Evolutionary conservation across 345 rosid genomes (phyloP).

Genomic region (Hibiscus tridactylites): DNA sequence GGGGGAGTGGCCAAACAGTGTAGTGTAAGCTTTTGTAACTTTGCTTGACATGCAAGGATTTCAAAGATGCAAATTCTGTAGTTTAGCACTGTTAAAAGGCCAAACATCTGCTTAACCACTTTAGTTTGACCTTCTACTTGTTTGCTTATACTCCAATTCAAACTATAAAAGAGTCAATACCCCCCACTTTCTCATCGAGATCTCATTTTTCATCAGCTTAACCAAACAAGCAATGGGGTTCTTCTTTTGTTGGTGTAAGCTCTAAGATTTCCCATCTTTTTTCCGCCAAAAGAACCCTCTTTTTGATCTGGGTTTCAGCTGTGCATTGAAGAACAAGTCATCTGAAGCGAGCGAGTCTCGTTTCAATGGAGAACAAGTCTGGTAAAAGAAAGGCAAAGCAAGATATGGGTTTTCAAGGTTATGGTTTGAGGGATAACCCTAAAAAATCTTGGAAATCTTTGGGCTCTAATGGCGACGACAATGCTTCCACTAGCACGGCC

Average conservation of each 20-base stretch:
- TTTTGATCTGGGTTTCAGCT: constrained; percentile 9
- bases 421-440: constrained; percentile 53
- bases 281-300: background rate
- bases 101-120: background rate
- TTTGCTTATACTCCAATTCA: background rate
- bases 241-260: constrained; percentile 10
- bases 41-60: background rate
- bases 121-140: background rate
- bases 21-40: no score
- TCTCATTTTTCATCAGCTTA: constrained; percentile 7
- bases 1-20: no score
- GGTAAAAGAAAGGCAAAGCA: constrained; percentile 7
- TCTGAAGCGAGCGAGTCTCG: background rate
- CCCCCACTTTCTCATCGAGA: background rate
- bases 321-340: background rate
- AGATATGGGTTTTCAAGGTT: constrained; percentile 22
- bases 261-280: background rate
- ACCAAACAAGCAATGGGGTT: constrained; percentile 5
- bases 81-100: background rate
- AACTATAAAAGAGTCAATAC: background rate
- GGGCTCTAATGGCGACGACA: background rate
- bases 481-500: background rate
- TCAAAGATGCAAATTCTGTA: background rate
- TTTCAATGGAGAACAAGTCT: constrained; percentile 14
- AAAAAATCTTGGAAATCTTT: constrained; percentile 50